Conservation (phyloP, 495 filamentous ascomycete species). For the Penicillium paradoxum region DNA sequence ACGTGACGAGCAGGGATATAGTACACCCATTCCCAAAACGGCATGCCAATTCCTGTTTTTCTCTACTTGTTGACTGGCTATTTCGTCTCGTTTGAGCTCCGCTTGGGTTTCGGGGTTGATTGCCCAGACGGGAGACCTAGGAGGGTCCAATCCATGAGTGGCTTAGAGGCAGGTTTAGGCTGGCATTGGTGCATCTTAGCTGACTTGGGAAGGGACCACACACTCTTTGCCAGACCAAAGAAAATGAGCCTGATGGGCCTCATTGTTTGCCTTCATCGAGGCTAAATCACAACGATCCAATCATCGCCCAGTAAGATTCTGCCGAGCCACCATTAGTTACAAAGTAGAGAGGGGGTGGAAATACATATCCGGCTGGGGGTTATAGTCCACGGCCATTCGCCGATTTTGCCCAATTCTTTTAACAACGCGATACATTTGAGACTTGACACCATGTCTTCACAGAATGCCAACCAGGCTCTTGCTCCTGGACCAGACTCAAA, state of each 20-base stretch:
- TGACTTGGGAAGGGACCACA: neutral
- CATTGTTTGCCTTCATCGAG: neutral
- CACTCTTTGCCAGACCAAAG: neutral
- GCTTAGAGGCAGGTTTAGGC: neutral
- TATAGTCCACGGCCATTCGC: neutral
- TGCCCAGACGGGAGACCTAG: neutral
- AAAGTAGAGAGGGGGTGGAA: neutral
- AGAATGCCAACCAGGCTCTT: neutral
- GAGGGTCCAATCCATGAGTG: neutral
- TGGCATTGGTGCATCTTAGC: neutral
- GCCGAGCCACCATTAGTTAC: neutral
- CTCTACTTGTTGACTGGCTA: too few relatives aligned
- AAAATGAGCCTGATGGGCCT: neutral
- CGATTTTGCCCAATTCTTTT: too few relatives aligned
- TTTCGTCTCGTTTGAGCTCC: neutral
- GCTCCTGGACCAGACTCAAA: neutral
- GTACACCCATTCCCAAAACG: neutral
- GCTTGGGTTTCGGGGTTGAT: neutral
- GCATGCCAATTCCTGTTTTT: neutral
- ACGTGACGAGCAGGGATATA: neutral
- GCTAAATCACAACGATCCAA: neutral
- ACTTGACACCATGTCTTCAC: neutral
- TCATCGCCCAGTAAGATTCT: neutral
- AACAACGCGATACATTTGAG: too few relatives aligned
- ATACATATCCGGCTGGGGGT: neutral